These are phyloP conservation scores for Ajuga reptans DNA, from an alignment of 305 asterid genomes.

Conservation along the genomic window DNA sequence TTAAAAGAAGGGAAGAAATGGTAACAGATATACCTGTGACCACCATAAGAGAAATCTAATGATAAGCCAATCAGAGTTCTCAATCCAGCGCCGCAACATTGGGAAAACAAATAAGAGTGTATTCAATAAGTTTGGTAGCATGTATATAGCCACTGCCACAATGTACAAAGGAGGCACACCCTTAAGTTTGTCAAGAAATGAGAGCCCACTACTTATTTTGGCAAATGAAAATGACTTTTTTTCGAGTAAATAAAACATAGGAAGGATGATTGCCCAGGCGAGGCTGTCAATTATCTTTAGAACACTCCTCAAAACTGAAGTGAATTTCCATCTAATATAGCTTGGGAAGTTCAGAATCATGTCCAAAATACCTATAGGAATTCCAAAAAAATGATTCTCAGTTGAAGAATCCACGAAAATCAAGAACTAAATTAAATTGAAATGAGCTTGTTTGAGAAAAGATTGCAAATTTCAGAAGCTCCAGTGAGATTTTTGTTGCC, in stretches of 20 bases:
- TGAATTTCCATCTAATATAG: constrained; percentile 79
- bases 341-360: constrained; percentile 82
- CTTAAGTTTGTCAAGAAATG: constrained; percentile 61
- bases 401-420: neutral
- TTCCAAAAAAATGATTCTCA: constrained; percentile 24
- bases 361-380: constrained; percentile 73
- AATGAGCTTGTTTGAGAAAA: constrained; percentile 12
- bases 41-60: constrained; percentile 92
- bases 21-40: constrained; percentile 71
- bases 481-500: neutral
- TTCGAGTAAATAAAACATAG: constrained; percentile 58
- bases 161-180: constrained; percentile 88
- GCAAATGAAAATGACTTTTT: constrained; percentile 37
- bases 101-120: constrained; percentile 75
- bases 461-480: neutral
- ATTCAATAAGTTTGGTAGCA: constrained; percentile 75
- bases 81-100: constrained; percentile 92
- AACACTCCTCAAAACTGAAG: constrained; percentile 60
- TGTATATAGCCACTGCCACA: constrained; percentile 68
- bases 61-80: constrained; percentile 92
- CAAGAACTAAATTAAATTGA: constrained; percentile 15
- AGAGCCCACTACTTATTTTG: constrained; percentile 36
- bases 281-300: constrained; percentile 77
- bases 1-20: constrained; percentile 17
- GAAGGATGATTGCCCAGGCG: constrained; percentile 82